Base-by-base conservation (phyloP, 805 yeast species). In the Metschnikowia baotianmanensis region DNA sequence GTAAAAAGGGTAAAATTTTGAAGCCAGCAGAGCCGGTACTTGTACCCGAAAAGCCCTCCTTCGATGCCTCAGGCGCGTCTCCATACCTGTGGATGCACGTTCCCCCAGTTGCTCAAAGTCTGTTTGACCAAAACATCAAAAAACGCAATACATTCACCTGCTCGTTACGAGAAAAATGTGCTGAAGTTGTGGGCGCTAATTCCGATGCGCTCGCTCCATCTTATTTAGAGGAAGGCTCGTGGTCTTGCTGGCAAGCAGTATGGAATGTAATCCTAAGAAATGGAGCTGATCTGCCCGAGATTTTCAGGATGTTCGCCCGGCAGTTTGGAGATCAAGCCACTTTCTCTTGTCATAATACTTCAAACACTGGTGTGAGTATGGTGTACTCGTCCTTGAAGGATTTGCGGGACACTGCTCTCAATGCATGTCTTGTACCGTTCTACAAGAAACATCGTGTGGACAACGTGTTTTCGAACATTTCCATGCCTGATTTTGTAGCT, bases 391-490 rank as follows among this genome's bases (percentile, higher is more conserved):
- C 45, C 15, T 30, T 40, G 40, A 10, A 11, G 18, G 35, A 42
- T 11, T 23, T 34, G 35, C 36, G 38, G 24, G 36, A 48, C 18
- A 39, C 42, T 11, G 46, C 53, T 12, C 48, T 51, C 47, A 28
- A 27, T 15, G 39, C 46, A 33, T 41, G 46, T 17, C 42, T 47
- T 8, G 39, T 52, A 15, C 56, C 60, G 18, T 38, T 40, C 13
- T 25, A 43, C 19, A 36, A 39, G 16, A 34, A 26, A 30, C 71
- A 69, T 52, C 46, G 74, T 28, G 35, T 69, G 19, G 74, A 69
- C 31, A 66, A 59, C 34, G 28, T 69, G 5, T 67, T 62, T 40
- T 45, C 54, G 17, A 67, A 68, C 42, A 49, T 63, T 9, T 42
- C 49, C 16, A 29, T 66, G 4, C 18, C 29, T 15, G 62, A 60